Base-by-base conservation (phyloP, 441 rosid genomes). In the Breynia disticha region DNA sequence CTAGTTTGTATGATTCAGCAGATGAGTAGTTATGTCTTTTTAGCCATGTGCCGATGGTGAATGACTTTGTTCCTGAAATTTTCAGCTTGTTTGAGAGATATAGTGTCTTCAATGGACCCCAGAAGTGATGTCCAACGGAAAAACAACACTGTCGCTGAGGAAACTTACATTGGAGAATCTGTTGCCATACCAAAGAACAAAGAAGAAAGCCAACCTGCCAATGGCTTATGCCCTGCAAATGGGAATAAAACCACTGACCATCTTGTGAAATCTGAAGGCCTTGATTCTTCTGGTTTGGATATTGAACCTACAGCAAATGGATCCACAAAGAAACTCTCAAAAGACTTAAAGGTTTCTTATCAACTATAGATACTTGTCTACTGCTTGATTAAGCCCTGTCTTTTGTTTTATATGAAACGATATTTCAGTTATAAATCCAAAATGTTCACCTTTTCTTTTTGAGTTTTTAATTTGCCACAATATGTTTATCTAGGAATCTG, bases 61-160 rank as follows among this genome's bases (percentile, higher is more conserved):
- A 35, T 56, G 61, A 54, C 52, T 44, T 28, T 52, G 21, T 37
- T 46, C 50, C 63, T 68, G 49, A 39, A 51, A n/a, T 65, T 67
- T 54, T 72, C 72, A 28, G 56, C 69, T 39, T 56, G 18, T 38
- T 55, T 50, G 50, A 38, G 21, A 35, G 38, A n/a, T n/a, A 54
- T 44, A 65, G 50, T 46, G 50, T 54, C 19, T 18, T 66, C 24
- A 19, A 89, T 89, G 97, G 90, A 77, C 50, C 69, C 83, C 42
- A 84, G 65, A 55, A 73, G 66, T 32, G 70, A 56, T 35, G 62
- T 61, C 42, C 19, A 37, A 13, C 38, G 62, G 68, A 78, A 69
- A 57, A 79, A 78, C 43, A 65, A 66, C 59, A 70, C 46, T 54
- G 52, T 68, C 50, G 6, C 18, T 12, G 74, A 60, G 62, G 67